Evolutionary conservation across 2,329 filamentous ascomycete genomes (phyloP), one percentile per base, ranked within the genome.

Genomic region (Endoconidiophora laricicola): DNA sequence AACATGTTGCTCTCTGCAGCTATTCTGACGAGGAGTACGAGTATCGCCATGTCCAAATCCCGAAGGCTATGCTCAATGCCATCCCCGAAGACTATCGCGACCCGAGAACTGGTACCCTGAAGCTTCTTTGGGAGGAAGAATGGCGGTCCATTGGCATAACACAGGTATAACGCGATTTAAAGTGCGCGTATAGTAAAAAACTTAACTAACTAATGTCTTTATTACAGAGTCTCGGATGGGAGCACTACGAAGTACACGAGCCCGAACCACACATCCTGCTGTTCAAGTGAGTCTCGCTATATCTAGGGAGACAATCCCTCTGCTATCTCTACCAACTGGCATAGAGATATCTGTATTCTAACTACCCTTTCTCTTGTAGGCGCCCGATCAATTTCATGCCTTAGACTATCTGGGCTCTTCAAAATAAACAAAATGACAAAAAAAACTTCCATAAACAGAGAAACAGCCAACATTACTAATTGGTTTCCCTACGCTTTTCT

Each of bases 211-310:
- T 3, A 9, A 16, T 33, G 6, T n/a, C 3, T 44, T n/a, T 42
- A 12, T 10, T 48, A 46, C 62, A 96, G 88, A 96, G 90, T 71
- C 72, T 98, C 60, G 91, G 91, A 52, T 98, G 91, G 91, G 90
- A 96, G 65, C 91, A 98, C 66, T 98, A 98, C 64, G 91, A 98
- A 66, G 91, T 98, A 49, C 91, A 98, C 65, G 91, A 96, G 66
- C 91, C 91, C 41, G 91, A 98, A 69, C 91, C 91, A 56, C 91
- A 98, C 65, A 98, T 98, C 61, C 76, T 98, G 50, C 77, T 98
- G 29, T 98, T 98, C 77, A 98, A 98, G 90, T 95, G 70, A 65
- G 84, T 72, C 16, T 18, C 36, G 38, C 29, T 6, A 24, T 26
- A 10, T 6, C 12, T 14, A 39, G 16, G 10, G 46, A 26, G 20